Evolutionary conservation across 2,329 filamentous ascomycete species (phyloP).

Genomic region (Coniochaeta hoffmannii): DNA sequence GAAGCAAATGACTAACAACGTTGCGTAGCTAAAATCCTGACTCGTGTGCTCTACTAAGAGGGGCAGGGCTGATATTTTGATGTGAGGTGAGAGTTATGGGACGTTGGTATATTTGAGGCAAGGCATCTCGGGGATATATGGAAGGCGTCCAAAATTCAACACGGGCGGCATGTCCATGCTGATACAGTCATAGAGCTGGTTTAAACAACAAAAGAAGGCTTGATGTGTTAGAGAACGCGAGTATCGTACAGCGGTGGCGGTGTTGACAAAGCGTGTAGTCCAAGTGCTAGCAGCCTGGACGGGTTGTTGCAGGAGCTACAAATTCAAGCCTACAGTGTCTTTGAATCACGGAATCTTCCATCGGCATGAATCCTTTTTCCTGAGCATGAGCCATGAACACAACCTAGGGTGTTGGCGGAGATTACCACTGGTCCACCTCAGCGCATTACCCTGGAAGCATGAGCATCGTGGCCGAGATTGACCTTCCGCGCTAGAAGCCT

Average conservation of each 20-base stretch:
- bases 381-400: neutral
- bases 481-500: neutral
- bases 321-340: too few relatives aligned
- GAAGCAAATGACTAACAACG: neutral
- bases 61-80: neutral
- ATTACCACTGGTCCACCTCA: neutral
- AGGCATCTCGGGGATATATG: neutral
- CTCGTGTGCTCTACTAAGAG: slow-evolving; percentile 30
- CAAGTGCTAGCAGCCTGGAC: too few relatives aligned
- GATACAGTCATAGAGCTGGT: neutral
- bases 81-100: neutral
- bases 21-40: slow-evolving; percentile 25
- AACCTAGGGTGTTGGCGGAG: neutral
- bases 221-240: too few relatives aligned
- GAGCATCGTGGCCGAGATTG: neutral
- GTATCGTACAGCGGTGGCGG: too few relatives aligned
- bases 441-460: too few relatives aligned
- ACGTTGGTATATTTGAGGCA: neutral
- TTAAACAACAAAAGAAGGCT: neutral
- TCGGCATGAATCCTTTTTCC: neutral
- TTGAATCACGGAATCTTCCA: too few relatives aligned
- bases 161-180: neutral
- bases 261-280: too few relatives aligned
- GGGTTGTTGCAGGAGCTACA: too few relatives aligned
- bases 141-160: neutral